Evolutionary conservation across 805 yeast genomes (phyloP).

Genomic region (Millerozyma acaciae): DNA sequence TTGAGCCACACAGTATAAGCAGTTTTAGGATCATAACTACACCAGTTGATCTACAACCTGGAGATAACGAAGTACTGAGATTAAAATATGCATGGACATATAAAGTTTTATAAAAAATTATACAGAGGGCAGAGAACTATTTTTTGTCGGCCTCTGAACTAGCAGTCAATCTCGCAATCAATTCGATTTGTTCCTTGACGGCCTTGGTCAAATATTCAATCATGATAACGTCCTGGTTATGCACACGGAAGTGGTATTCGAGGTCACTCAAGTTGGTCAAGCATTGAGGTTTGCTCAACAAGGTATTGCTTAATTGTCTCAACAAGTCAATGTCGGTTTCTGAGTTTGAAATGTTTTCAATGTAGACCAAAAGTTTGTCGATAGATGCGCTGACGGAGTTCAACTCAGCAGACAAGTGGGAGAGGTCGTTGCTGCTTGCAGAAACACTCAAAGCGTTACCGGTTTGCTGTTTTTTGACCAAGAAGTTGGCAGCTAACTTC

Average conservation of each 20-base stretch:
- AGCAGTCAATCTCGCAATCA: conserved; percentile 70
- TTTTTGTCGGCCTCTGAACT: conserved; percentile 22
- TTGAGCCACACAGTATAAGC: too few species aligned
- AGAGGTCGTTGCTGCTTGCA: conserved; percentile 37
- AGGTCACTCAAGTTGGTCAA: conserved; percentile 50
- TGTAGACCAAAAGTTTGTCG: conserved; percentile 47
- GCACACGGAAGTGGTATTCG: conserved; percentile 60
- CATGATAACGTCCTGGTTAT: conserved; percentile 76
- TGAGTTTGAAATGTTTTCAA: conserved; percentile 36
- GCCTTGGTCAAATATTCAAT: conserved; percentile 80
- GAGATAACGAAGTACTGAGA: too few species aligned
- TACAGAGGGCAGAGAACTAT: neutral
- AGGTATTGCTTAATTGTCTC: conserved; percentile 56
- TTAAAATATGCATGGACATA: too few species aligned
- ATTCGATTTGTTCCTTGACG: conserved; percentile 78
- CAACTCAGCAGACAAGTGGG: conserved; percentile 45
- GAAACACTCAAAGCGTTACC: conserved; percentile 26
- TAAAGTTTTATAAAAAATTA: conserved; percentile 1
- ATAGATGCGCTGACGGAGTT: conserved; percentile 44
- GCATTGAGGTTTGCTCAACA: conserved; percentile 48
- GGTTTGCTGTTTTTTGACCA: conserved; percentile 34
- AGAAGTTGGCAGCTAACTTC: conserved; percentile 49
- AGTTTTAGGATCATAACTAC: too few species aligned
- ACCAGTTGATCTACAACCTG: too few species aligned
- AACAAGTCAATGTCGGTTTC: conserved; percentile 59